Percentiles rank a stretch among this genome's conserved stretches.
Evolutionary conservation across 2,329 filamentous ascomycete species (phyloP).

Genomic region (Colletotrichum horii): DNA sequence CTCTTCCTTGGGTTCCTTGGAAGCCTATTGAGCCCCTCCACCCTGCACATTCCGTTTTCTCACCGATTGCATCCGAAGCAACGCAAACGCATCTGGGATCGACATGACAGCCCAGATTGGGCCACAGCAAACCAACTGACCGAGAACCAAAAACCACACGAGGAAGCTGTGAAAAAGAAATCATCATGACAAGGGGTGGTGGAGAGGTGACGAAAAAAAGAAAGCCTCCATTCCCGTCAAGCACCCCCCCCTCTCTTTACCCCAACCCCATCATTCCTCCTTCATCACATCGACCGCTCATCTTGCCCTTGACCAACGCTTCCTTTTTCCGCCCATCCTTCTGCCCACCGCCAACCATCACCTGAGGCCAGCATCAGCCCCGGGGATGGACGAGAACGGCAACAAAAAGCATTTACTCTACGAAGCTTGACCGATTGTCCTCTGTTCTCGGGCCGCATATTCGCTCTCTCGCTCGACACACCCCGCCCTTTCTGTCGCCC

Average conservation of each 20-base stretch:
- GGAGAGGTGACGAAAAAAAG: background rate
- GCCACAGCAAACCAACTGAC: background rate
- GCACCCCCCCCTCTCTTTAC: background rate
- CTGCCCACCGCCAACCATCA: background rate
- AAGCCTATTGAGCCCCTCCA: background rate
- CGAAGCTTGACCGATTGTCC: background rate
- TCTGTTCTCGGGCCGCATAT: background rate
- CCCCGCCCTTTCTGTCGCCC: background rate
- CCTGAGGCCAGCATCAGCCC: background rate
- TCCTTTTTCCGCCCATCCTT: constrained; percentile 3
- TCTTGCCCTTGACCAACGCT: background rate
- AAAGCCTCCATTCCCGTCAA: constrained; percentile 10
- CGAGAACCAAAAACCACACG: background rate
- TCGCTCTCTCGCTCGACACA: background rate
- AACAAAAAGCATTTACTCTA: background rate
- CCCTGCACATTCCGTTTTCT: constrained; percentile 3
- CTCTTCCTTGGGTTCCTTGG: background rate
- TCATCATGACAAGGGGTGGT: background rate
- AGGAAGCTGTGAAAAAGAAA: constrained; percentile 1
- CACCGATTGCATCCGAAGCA: constrained; percentile 15
- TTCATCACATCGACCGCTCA: constrained; percentile 4
- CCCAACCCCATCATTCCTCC: constrained; percentile 3
- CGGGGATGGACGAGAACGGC: background rate
- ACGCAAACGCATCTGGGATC: constrained; percentile 11
- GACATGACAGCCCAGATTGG: background rate